Base-by-base conservation (phyloP, 192 early-diverging fungal species). In the Phlyctochytrium arcticum region DNA sequence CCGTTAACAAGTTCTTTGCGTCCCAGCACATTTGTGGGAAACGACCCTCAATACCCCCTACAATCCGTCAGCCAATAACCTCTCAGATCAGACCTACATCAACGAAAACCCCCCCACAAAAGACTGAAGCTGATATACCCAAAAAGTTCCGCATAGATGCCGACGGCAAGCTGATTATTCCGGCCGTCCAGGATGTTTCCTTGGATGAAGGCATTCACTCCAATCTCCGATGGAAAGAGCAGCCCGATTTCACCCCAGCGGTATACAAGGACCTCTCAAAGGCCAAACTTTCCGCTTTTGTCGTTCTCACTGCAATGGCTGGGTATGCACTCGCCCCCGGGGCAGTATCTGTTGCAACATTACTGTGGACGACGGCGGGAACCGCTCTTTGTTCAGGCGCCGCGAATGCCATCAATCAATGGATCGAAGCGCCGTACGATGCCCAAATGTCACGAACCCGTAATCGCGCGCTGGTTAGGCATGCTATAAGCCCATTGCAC, bases 341-440 rank as follows among this genome's bases (percentile, higher is more conserved):
- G 1, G 84, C 87, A 0, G 50, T 54, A 5, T 50, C 49, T 42
- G 49, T 80, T 3, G 67, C 85, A 0, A 88, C 88, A 2, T 71
- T 98, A 24, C 69, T 96, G 9, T 90, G 82, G 55, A 92, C 93
- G 21, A 90, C 92, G 0, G 61, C 81, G 1, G 96, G 96, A 17
- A 98, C 94, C 0, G 81, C 82, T 3, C 79, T 98, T 32, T 96
- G 94, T 66, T 85, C 94, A 9, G 80, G 83, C 4, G 89, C 89
- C 31, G 96, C 96, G 37, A 98, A 98, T 71, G 76, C 90, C 6
- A 87, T 97, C 65, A 98, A 98, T 75, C 96, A 98, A 75, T 97
- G 92, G 88, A 87, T 91, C 27, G 96, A 98, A 68, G 74, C 80
- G 24, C 94, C 96, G 0, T 98, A 93, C 62, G 96, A 98, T 65